A percentile compares a stretch with the other conserved stretches of the same genome.
Evolutionary conservation across 1,284 basidiomycete genomes (phyloP).

Genomic region (Boletellus dicymbophilus): DNA sequence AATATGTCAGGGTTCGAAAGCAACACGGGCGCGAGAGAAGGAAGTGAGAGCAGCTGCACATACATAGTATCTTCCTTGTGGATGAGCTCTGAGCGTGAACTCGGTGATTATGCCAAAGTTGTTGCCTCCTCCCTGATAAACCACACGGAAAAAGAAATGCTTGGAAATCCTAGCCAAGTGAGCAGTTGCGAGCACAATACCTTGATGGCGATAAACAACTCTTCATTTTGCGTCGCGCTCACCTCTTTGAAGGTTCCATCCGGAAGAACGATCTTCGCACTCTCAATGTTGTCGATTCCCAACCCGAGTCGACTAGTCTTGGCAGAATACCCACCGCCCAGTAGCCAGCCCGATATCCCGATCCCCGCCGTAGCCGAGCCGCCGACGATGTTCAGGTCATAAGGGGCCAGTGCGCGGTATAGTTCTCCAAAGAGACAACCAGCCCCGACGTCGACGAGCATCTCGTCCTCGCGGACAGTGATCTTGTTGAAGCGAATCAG

Average conservation of each 20-base stretch:
- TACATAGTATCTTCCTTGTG: conserved; percentile 35
- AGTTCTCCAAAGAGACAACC: conserved; percentile 43
- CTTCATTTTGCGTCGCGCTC: conserved; percentile 38
- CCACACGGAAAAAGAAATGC: conserved; percentile 36
- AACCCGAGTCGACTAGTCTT: conserved; percentile 53
- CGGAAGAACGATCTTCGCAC: conserved; percentile 52
- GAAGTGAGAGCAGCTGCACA: not conserved
- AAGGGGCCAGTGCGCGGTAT: conserved; percentile 42
- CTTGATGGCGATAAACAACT: conserved; percentile 52
- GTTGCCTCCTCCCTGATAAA: conserved; percentile 61
- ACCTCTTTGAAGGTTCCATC: conserved; percentile 44
- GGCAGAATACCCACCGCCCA: conserved; percentile 51
- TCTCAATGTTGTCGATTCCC: conserved; percentile 49
- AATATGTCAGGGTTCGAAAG: not conserved
- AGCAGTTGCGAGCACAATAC: conserved; percentile 32
- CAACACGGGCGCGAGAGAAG: not conserved
- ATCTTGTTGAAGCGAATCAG: conserved; percentile 29
- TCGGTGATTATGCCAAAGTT: conserved; percentile 67
- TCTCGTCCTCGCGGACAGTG: conserved; percentile 25
- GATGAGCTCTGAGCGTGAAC: conserved; percentile 54
- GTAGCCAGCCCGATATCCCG: conserved; percentile 45
- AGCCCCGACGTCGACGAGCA: conserved; percentile 42
- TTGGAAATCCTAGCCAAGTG: conserved; percentile 44
- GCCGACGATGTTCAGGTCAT: conserved; percentile 45
- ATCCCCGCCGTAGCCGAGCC: conserved; percentile 49